Conservation (phyloP, 2,329 filamentous ascomycete species). For the Aplosporella prunicola region DNA sequence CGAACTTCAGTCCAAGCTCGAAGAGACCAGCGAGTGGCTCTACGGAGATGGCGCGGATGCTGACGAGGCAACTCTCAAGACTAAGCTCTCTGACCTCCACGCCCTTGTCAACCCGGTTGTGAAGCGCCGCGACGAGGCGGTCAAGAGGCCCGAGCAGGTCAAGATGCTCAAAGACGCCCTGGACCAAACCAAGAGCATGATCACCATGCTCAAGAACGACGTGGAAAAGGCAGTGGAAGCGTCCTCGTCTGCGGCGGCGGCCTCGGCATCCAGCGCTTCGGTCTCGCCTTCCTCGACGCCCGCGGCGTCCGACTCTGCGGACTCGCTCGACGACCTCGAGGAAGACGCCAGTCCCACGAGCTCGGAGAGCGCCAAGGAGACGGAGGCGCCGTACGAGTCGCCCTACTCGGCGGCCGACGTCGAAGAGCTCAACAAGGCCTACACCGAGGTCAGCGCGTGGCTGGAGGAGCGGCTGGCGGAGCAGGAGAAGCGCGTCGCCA, state of each 20-base stretch:
- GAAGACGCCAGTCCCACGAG: slow-evolving; percentile 13
- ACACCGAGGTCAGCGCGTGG: slow-evolving; percentile 60
- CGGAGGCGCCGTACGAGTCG: slow-evolving; percentile 49
- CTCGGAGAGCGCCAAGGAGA: slow-evolving; percentile 29
- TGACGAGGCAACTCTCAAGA: slow-evolving; percentile 61
- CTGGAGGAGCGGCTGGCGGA: slow-evolving; percentile 59
- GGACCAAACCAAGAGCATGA: slow-evolving; percentile 59
- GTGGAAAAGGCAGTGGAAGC: slow-evolving; percentile 60
- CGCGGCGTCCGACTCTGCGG: slow-evolving; percentile 34
- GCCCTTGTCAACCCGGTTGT: slow-evolving; percentile 69
- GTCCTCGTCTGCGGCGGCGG: slow-evolving; percentile 25
- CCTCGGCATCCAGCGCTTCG: slow-evolving; percentile 34
- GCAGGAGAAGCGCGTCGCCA: slow-evolving; percentile 60
- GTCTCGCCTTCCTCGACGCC: slow-evolving; percentile 40
- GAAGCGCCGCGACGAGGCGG: slow-evolving; percentile 62
- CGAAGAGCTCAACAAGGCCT: slow-evolving; percentile 50
- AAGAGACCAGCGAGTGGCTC: slow-evolving; percentile 75
- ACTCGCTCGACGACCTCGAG: not conserved
- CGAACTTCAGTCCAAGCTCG: slow-evolving; percentile 57
- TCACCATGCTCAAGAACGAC: slow-evolving; percentile 59
- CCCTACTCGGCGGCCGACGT: slow-evolving; percentile 69
- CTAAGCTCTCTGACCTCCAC: slow-evolving; percentile 67
- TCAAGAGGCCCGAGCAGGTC: slow-evolving; percentile 61
- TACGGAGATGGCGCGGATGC: slow-evolving; percentile 77
- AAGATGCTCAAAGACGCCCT: slow-evolving; percentile 60